Conservation (phyloP, 345 rosid species). For the Geranium brycei region DNA sequence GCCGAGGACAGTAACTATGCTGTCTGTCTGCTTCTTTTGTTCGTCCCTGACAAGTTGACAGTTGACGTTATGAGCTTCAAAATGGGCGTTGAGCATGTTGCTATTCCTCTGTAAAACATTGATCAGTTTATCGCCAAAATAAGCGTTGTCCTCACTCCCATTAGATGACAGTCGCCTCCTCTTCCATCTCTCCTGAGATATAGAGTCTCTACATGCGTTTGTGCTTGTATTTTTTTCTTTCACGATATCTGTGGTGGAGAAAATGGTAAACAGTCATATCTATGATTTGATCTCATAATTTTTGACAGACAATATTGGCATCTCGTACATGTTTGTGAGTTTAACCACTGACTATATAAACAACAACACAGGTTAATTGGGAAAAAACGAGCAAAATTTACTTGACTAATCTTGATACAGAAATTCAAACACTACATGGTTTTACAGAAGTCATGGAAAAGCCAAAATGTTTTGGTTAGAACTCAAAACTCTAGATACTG, state of each 20-base stretch:
- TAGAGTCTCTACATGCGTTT: conserved; percentile 14
- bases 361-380: not conserved
- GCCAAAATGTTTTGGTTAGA: too few relatives aligned
- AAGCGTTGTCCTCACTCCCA: conserved; percentile 11
- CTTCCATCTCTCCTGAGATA: conserved; percentile 17
- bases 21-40: conserved; percentile 25
- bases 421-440: not conserved
- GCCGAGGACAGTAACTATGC: conserved; percentile 21
- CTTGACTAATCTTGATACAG: not conserved
- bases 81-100: conserved; percentile 24
- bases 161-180: conserved; percentile 16
- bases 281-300: not conserved
- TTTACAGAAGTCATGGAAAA: too few relatives aligned
- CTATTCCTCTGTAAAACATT: conserved; percentile 23
- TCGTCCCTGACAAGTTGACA: conserved; percentile 32
- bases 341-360: not conserved
- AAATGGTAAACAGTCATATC: not conserved
- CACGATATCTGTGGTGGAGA: conserved; percentile 7
- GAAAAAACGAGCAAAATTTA: too few relatives aligned
- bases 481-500: too few relatives aligned
- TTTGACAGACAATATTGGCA: not conserved
- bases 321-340: not conserved
- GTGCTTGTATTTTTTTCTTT: conserved; percentile 7
- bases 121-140: conserved; percentile 10
- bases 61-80: conserved; percentile 31